A percentile compares a stretch with the other conserved stretches of the same genome.
Conservation (phyloP, 768 basidiomycete species). For the Suillus ampliporus region DNA sequence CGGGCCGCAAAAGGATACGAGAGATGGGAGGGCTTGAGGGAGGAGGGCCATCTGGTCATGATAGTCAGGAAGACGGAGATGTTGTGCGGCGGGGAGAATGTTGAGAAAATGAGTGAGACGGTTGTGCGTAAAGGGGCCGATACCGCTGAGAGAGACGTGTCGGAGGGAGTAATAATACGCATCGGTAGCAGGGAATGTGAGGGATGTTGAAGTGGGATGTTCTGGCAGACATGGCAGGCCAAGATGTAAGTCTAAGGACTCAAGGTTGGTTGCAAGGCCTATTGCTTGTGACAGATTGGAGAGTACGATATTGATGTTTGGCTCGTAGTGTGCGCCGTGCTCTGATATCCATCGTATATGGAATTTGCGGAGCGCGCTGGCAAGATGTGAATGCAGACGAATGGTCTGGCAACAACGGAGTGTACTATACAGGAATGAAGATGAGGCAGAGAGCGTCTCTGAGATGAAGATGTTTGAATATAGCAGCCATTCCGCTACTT, state of each 20-base stretch:
- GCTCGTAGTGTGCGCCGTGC: conserved; percentile 30
- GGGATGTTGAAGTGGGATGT: conserved; percentile 49
- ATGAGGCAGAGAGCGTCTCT: conserved; percentile 50
- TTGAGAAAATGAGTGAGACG: conserved; percentile 50
- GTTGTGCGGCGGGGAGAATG: conserved; percentile 46
- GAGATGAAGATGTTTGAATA: conserved; percentile 57
- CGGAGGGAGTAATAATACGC: conserved; percentile 48
- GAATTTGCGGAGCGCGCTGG: conserved; percentile 50
- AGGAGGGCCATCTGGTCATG: conserved; percentile 47
- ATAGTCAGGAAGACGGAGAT: conserved; percentile 54
- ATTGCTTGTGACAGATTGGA: conserved; percentile 46
- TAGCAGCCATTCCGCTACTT: conserved; percentile 63
- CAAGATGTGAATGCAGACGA: conserved; percentile 49
- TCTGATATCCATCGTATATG: conserved; percentile 61
- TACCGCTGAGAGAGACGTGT: conserved; percentile 48
- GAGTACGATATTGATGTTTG: conserved; percentile 45
- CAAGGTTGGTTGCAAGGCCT: conserved; percentile 45
- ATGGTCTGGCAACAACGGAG: conserved; percentile 60
- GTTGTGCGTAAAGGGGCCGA: conserved; percentile 43
- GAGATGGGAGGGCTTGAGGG: conserved; percentile 49
- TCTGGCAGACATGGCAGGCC: conserved; percentile 50
- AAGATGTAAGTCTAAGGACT: conserved; percentile 60
- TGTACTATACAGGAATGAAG: conserved; percentile 49
- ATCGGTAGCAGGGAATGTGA: conserved; percentile 46
- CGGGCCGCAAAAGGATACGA: conserved; percentile 64